A percentile compares a stretch with the other conserved stretches of the same genome.
Conservation (phyloP, 108 stramenopile genomes). For the Poteriospumella lacustris region DNA sequence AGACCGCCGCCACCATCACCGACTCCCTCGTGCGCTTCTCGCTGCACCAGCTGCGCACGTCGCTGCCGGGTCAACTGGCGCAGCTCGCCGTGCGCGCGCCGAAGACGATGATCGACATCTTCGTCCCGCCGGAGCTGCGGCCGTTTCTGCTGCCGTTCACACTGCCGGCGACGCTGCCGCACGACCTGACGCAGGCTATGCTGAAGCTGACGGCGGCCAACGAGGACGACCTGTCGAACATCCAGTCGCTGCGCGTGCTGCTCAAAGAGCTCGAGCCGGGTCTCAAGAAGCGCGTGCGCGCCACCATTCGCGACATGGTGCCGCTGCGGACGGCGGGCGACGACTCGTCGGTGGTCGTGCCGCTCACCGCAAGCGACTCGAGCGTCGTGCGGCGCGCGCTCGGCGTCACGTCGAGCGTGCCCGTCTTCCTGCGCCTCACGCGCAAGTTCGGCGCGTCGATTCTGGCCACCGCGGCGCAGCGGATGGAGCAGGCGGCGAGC, state of each 20-base stretch:
- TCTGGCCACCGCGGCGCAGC: background rate
- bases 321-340: too few species aligned
- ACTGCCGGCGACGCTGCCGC: background rate
- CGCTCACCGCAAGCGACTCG: too few species aligned
- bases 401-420: background rate
- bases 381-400: too few species aligned
- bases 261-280: background rate
- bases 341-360: too few species aligned
- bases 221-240: background rate
- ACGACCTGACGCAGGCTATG: background rate
- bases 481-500: background rate
- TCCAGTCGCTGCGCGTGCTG: background rate
- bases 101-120: background rate
- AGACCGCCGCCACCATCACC: conserved; percentile 43
- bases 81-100: background rate
- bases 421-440: background rate
- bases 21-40: conserved; percentile 44
- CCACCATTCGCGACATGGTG: background rate
- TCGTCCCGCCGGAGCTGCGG: background rate
- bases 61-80: background rate
- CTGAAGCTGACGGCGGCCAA: background rate
- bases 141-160: background rate
- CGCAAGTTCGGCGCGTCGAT: background rate
- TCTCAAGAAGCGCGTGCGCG: background rate
- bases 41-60: background rate